Evolutionary conservation across 2,329 filamentous ascomycete species (phyloP), one percentile per base, ranked within the genome.

Genomic region (Fusarium chuoi): DNA sequence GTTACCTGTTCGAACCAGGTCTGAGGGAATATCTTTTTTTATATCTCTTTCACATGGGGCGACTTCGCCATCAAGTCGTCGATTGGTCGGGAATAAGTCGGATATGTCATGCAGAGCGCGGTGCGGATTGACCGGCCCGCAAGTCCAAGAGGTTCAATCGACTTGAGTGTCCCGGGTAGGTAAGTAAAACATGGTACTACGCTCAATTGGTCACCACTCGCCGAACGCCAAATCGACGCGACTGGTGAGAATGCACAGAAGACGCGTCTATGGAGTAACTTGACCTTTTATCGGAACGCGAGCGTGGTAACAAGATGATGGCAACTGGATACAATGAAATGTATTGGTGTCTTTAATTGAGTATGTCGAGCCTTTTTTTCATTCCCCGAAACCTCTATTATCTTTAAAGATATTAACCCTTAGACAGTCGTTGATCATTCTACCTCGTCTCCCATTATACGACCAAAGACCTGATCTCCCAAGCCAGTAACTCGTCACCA

Each of bases 401-500:
- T 35, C 8, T 5, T 10, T 22, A 6, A 22, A 17, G 22, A 24
- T 24, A 18, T 6, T 3, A 10, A 48, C 9, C 5, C 12, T n/a
- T 1, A 30, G 45, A 30, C 20, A 17, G 7, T 12, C 28, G 1
- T 30, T 7, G 14, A 30, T 17, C 45, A 48, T 4, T 12, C 14
- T 48, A 10, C 22, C 30, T 8, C 6, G 3, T 24, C 17, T 35
- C 48, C 17, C 12, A 14, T 24, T 35, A 4, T 14, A 5, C 12
- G 8, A 2, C 22, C 28, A 14, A 0, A 4, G 17, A 33, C 7
- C 5, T 17, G 17, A 35, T 35, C 12, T 11, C 8, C 30, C 12
- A 7, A 6, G 7, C 0, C 1, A 24, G 8, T 20, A 3, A 5
- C 0, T 30, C 1, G 0, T 51, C 3, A 7, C 2, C 2, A 11